Conservation (phyloP, 2,329 filamentous ascomycete species). For the Cryphonectria naterciae region DNA sequence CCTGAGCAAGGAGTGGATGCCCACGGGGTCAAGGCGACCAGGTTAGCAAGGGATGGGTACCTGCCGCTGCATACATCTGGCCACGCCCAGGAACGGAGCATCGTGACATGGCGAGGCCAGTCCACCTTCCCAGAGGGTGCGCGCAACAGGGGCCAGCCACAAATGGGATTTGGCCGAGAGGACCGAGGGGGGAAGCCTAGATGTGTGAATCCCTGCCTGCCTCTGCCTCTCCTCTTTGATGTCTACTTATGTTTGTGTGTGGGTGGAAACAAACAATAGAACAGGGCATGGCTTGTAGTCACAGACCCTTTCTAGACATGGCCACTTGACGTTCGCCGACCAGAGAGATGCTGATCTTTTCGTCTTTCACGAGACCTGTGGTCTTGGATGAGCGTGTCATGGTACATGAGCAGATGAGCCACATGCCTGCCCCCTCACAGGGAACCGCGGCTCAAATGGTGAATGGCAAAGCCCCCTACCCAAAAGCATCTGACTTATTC, state of each 20-base stretch:
- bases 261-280: constrained; percentile 8
- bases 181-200: not conserved
- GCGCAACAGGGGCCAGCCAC: constrained; percentile 12
- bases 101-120: constrained; percentile 23
- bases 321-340: constrained; percentile 22
- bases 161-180: constrained; percentile 19
- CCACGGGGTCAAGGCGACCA: constrained; percentile 15
- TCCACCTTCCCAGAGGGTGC: constrained; percentile 21
- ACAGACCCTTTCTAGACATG: not conserved
- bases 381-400: constrained; percentile 8
- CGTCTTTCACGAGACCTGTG: constrained; percentile 15
- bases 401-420: constrained; percentile 15
- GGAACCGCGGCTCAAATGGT: constrained; percentile 1
- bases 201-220: constrained; percentile 11
- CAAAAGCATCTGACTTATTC: constrained; percentile 12
- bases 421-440: constrained; percentile 11
- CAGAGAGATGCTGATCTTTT: not conserved
- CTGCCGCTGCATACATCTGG: not conserved
- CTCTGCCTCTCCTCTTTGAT: constrained; percentile 6
- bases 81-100: constrained; percentile 16
- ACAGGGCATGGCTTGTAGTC: constrained; percentile 12
- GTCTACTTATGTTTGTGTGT: constrained; percentile 1
- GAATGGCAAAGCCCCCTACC: not conserved
- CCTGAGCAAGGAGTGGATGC: constrained; percentile 11
- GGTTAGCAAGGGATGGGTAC: constrained; percentile 19